phyloP scores from a whole-genome alignment of 805 yeast species.

The Zygoascus tannicola region DNA sequence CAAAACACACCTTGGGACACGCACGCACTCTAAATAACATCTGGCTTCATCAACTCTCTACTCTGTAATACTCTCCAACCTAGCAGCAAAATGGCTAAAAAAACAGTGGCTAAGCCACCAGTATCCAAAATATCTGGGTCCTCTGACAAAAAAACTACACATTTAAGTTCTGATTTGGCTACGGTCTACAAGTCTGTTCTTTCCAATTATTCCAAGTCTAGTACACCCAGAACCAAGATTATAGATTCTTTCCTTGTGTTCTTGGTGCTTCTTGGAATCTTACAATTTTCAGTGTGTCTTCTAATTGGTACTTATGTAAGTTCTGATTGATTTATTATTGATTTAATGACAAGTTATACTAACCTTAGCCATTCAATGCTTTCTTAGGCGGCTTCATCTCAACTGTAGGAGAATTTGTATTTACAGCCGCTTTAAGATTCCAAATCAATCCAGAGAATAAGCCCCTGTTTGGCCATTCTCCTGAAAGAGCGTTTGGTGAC shows the following conservation, averaged over 20 bases:
- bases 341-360: neutral
- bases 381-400: slow-evolving; percentile 86
- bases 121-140: neutral
- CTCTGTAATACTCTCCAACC: no score
- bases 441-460: slow-evolving; percentile 43
- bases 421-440: slow-evolving; percentile 60
- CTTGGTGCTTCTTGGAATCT: slow-evolving; percentile 60
- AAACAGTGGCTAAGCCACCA: slow-evolving; percentile 5
- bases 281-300: slow-evolving; percentile 71
- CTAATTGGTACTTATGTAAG: slow-evolving; percentile 64
- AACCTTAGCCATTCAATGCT: slow-evolving; percentile 76
- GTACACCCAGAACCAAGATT: slow-evolving; percentile 36
- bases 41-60: neutral
- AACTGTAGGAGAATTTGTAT: slow-evolving; percentile 93
- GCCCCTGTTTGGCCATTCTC: slow-evolving; percentile 36
- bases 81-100: slow-evolving; percentile 10
- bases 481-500: slow-evolving; percentile 74
- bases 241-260: slow-evolving; percentile 73
- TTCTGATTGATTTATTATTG: slow-evolving; percentile 2
- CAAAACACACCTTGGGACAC: no score
- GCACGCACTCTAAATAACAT: no score
- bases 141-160: neutral
- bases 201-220: slow-evolving; percentile 19
- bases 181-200: slow-evolving; percentile 13
- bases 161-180: slow-evolving; percentile 6